phyloP scores from a whole-genome alignment of 257 asterid species.

The Solanum okadae region DNA sequence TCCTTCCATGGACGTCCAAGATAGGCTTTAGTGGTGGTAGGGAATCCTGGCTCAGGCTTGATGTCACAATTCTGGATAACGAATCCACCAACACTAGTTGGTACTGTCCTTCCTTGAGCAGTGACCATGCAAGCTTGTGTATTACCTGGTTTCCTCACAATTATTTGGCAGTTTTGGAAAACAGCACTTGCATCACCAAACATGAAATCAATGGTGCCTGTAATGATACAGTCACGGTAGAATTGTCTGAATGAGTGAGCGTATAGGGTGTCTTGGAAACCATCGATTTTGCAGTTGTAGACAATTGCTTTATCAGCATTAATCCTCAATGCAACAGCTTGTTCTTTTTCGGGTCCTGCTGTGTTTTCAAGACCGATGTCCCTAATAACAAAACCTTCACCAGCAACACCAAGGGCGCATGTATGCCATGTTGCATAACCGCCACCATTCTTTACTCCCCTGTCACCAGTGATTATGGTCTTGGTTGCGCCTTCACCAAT shows the following conservation, averaged over 20 bases:
- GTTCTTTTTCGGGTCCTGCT: slow-evolving; percentile 54
- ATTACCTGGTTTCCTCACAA: slow-evolving; percentile 54
- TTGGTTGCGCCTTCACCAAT: slow-evolving; percentile 56
- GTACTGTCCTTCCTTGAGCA: slow-evolving; percentile 74
- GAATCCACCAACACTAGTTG: slow-evolving; percentile 16
- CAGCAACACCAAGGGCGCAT: neutral
- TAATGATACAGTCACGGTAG: slow-evolving; percentile 58
- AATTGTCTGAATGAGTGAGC: slow-evolving; percentile 59
- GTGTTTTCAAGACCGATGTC: slow-evolving; percentile 71
- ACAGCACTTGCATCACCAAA: slow-evolving; percentile 65
- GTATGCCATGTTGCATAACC: neutral
- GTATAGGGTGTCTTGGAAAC: slow-evolving; percentile 72
- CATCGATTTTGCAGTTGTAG: slow-evolving; percentile 61
- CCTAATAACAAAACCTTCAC: slow-evolving; percentile 45
- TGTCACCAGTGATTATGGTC: slow-evolving; percentile 23
- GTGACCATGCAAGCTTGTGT: slow-evolving; percentile 77
- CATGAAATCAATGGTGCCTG: slow-evolving; percentile 73
- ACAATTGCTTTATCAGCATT: slow-evolving; percentile 27
- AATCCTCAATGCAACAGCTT: slow-evolving; percentile 39
- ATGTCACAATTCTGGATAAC: slow-evolving; percentile 42
- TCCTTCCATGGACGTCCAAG: slow-evolving; percentile 57
- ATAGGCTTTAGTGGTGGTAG: slow-evolving; percentile 6
- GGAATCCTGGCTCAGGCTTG: slow-evolving; percentile 32
- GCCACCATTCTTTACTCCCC: slow-evolving; percentile 11
- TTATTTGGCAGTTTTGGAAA: slow-evolving; percentile 21